Conservation (phyloP, 129 eudicot genomes). For the Saposhnikovia divaricata region DNA sequence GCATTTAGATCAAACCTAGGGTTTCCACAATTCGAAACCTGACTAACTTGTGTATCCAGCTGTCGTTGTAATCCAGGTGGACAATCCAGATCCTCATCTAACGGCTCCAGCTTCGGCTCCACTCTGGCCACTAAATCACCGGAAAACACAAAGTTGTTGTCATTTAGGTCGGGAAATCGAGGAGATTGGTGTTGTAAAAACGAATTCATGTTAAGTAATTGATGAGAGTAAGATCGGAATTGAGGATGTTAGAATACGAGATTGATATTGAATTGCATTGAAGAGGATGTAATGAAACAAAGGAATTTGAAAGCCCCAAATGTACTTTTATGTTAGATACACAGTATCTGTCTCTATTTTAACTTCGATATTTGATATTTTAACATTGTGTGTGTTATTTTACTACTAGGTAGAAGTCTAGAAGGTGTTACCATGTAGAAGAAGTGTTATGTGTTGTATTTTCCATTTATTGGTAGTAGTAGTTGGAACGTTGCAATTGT, state of each 20-base stretch:
- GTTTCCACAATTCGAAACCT: neutral
- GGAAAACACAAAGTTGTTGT: neutral
- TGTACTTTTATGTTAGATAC: neutral
- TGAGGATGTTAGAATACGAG: neutral
- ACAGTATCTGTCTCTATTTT: neutral
- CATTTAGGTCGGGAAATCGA: neutral
- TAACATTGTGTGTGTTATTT: neutral
- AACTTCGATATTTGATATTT: neutral
- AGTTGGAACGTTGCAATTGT: neutral
- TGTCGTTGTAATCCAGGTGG: neutral
- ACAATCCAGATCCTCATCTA: constrained; percentile 24
- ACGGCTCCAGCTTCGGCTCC: constrained; percentile 51
- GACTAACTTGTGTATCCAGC: no score
- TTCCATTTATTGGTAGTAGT: neutral
- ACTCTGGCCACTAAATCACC: constrained; percentile 28
- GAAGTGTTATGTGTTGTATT: neutral
- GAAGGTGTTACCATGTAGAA: no score
- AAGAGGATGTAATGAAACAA: neutral
- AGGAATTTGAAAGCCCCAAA: neutral
- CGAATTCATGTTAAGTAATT: neutral
- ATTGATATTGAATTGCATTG: neutral
- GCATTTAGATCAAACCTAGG: constrained; percentile 19
- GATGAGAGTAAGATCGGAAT: neutral
- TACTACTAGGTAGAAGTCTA: no score
- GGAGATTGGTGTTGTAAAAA: neutral